Percentiles rank a stretch among this genome's conserved stretches.
These are phyloP conservation scores for Pisolithus sp. DNA, from an alignment of 768 basidiomycete species.

Conservation along the genomic window DNA sequence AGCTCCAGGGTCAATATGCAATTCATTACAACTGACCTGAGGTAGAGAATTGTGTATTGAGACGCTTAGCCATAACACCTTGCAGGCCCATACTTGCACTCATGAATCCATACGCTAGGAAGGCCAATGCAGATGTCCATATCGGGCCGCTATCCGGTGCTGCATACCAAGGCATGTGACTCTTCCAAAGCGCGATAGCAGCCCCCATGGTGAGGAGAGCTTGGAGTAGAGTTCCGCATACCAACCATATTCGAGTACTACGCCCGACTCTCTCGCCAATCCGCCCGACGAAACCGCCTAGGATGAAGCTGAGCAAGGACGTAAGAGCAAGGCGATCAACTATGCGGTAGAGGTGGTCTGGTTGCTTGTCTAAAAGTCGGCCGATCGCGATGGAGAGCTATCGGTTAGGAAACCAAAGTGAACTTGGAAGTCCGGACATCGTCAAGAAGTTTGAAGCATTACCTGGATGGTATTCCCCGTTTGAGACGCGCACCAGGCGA, in stretches of 20 bases:
- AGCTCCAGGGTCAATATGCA: not conserved
- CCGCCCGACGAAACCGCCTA: conserved; percentile 66
- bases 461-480: conserved; percentile 74
- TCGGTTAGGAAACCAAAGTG: not conserved
- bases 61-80: conserved; percentile 76
- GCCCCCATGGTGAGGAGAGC: conserved; percentile 67
- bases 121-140: conserved; percentile 61
- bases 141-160: conserved; percentile 49
- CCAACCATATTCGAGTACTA: conserved; percentile 65
- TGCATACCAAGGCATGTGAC: conserved; percentile 48
- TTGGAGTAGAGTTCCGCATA: conserved; percentile 61
- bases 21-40: conserved; percentile 44
- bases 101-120: conserved; percentile 68
- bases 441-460: conserved; percentile 5
- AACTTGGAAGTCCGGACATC: not conserved
- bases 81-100: conserved; percentile 74
- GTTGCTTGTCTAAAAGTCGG: conserved; percentile 54
- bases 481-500: conserved; percentile 83
- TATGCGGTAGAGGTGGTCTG: conserved; percentile 56
- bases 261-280: conserved; percentile 67
- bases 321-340: conserved; percentile 75
- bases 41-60: conserved; percentile 71
- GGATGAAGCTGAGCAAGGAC: conserved; percentile 63
- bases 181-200: conserved; percentile 63
- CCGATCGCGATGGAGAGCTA: conserved; percentile 75